phyloP scores from a whole-genome alignment of 371 early-diverging fungal species.

The Saksenaea vasiformis region DNA sequence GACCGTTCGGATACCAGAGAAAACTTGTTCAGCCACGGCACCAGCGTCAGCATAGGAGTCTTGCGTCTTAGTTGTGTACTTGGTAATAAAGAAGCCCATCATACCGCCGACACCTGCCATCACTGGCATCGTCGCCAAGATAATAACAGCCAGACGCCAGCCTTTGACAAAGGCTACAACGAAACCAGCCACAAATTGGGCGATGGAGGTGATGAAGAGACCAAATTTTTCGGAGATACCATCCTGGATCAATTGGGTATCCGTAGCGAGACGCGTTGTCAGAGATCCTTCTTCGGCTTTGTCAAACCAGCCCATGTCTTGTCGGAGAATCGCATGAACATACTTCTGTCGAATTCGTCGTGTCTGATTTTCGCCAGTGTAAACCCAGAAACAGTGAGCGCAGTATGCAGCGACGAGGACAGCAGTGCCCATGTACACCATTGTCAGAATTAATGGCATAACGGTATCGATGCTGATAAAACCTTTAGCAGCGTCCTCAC shows the following conservation, averaged over 20 bases:
- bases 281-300: conserved; percentile 58
- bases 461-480: conserved; percentile 1
- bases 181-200: conserved; percentile 80
- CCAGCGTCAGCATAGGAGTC: conserved; percentile 77
- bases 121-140: conserved; percentile 67
- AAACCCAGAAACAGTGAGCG: conserved; percentile 31
- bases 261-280: conserved; percentile 68
- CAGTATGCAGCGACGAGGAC: conserved; percentile 27
- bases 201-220: conserved; percentile 56
- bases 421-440: conserved; percentile 35
- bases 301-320: conserved; percentile 91
- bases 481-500: neutral
- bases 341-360: conserved; percentile 65
- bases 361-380: conserved; percentile 41
- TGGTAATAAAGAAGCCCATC: conserved; percentile 66
- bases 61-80: conserved; percentile 25
- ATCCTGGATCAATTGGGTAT: conserved; percentile 75
- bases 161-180: conserved; percentile 80
- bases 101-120: conserved; percentile 40
- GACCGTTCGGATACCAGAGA: conserved; percentile 83
- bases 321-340: conserved; percentile 74
- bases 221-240: conserved; percentile 85
- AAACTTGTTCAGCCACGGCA: conserved; percentile 81
- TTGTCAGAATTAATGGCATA: conserved; percentile 19
- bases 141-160: conserved; percentile 77